phyloP scores from a whole-genome alignment of 305 asterid species.

The Fraxinus baroniana region DNA sequence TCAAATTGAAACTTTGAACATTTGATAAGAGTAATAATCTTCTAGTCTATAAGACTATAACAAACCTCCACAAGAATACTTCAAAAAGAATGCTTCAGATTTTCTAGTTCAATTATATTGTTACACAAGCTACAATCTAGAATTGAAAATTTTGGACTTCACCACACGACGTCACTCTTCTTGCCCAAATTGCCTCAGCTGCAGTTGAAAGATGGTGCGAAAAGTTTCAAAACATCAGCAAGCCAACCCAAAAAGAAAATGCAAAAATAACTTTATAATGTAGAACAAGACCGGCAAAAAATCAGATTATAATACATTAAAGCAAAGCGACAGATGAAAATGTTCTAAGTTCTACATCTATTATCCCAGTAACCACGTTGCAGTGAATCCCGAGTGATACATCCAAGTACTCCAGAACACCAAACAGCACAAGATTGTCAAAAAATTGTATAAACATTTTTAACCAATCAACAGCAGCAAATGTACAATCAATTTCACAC shows the following conservation, averaged over 20 bases:
- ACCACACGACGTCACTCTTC: background rate
- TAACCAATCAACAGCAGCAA: background rate
- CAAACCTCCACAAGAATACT: background rate
- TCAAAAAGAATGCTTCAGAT: constrained; percentile 11
- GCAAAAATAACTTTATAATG: background rate
- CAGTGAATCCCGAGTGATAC: background rate
- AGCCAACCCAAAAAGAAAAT: background rate
- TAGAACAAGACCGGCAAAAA: background rate
- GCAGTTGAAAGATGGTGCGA: background rate
- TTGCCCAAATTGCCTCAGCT: background rate
- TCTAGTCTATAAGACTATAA: background rate
- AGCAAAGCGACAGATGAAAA: background rate
- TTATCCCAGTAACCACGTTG: background rate
- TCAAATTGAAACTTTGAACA: background rate
- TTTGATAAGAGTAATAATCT: background rate
- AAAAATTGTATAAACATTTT: background rate
- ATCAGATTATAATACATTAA: background rate
- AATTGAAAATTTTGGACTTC: background rate
- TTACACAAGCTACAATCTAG: constrained; percentile 21
- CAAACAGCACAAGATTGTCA: background rate
- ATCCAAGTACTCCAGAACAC: background rate
- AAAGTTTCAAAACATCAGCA: background rate
- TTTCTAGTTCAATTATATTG: constrained; percentile 7
- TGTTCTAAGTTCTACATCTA: background rate
- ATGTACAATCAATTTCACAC: background rate